A percentile compares a stretch with the other conserved stretches of the same genome.
Evolutionary conservation across 768 basidiomycete species (phyloP).

Genomic region (Pholiota microspora): DNA sequence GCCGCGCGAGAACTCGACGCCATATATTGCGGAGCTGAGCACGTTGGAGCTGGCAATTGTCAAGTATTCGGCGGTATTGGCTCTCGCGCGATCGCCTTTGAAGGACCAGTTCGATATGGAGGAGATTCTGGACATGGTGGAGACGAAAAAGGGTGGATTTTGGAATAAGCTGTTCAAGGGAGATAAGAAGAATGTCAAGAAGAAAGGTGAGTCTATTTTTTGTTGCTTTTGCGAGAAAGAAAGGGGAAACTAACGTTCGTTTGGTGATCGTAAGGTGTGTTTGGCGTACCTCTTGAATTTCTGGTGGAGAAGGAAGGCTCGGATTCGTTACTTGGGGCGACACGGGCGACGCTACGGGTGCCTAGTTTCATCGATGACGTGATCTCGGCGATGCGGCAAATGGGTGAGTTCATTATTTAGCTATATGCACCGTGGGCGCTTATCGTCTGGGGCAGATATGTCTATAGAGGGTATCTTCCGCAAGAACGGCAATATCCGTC

Average conservation of each 20-base stretch:
- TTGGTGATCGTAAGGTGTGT: slow-evolving; percentile 62
- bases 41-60: slow-evolving; percentile 86
- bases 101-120: slow-evolving; percentile 86
- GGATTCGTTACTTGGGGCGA: slow-evolving; percentile 92
- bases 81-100: slow-evolving; percentile 74
- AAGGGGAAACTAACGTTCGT: slow-evolving; percentile 11
- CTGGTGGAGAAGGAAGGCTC: slow-evolving; percentile 92
- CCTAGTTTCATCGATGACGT: slow-evolving; percentile 99
- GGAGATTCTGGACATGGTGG: slow-evolving; percentile 90
- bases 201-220: slow-evolving; percentile 57
- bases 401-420: slow-evolving; percentile 61
- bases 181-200: slow-evolving; percentile 83
- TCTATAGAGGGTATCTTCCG: slow-evolving; percentile 98
- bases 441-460: slow-evolving; percentile 65
- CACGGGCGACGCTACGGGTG: slow-evolving; percentile 78
- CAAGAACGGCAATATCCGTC: slow-evolving; percentile 95
- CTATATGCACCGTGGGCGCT: slow-evolving; percentile 1
- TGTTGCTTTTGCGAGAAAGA: background rate
- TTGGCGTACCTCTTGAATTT: slow-evolving; percentile 89
- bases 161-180: slow-evolving; percentile 96
- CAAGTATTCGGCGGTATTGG: slow-evolving; percentile 86
- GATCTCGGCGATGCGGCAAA: slow-evolving; percentile 97
- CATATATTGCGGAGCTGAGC: slow-evolving; percentile 81
- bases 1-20: slow-evolving; percentile 73
- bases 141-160: slow-evolving; percentile 89